Conservation (phyloP, 495 filamentous ascomycete genomes). For the Podospora comata region DNA sequence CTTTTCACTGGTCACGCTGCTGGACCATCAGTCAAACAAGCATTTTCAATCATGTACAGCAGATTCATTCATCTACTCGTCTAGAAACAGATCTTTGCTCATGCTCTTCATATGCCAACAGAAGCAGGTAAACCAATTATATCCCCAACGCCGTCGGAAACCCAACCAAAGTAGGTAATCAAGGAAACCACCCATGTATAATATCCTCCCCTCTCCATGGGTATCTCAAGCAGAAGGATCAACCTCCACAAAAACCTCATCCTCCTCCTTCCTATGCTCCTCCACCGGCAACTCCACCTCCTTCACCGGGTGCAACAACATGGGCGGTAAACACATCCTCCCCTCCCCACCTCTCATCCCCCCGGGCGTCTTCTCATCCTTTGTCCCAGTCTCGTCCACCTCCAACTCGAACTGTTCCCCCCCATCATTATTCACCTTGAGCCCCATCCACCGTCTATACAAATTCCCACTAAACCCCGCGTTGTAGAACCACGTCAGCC, state of each 20-base stretch:
- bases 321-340: slow-evolving; percentile 88
- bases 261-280: slow-evolving; percentile 46
- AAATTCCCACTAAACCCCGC: slow-evolving; percentile 78
- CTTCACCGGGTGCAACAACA: slow-evolving; percentile 94
- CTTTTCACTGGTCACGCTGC: too few species aligned
- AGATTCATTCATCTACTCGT: background rate
- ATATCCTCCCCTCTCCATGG: background rate
- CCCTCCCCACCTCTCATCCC: slow-evolving; percentile 61
- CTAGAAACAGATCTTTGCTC: background rate
- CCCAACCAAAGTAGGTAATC: too few species aligned
- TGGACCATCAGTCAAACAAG: too few species aligned
- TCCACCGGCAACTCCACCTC: slow-evolving; percentile 75
- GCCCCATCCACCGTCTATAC: slow-evolving; percentile 84
- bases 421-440: slow-evolving; percentile 78
- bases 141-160: background rate
- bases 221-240: slow-evolving; percentile 37
- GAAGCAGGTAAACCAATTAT: background rate
- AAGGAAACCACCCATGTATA: background rate
- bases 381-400: slow-evolving; percentile 49
- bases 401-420: slow-evolving; percentile 77
- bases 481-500: slow-evolving; percentile 94
- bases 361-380: slow-evolving; percentile 45
- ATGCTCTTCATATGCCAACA: background rate
- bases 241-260: slow-evolving; percentile 30
- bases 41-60: background rate